Base-by-base conservation (phyloP, 192 early-diverging fungal genomes). In the Rhizophagus sp. region DNA sequence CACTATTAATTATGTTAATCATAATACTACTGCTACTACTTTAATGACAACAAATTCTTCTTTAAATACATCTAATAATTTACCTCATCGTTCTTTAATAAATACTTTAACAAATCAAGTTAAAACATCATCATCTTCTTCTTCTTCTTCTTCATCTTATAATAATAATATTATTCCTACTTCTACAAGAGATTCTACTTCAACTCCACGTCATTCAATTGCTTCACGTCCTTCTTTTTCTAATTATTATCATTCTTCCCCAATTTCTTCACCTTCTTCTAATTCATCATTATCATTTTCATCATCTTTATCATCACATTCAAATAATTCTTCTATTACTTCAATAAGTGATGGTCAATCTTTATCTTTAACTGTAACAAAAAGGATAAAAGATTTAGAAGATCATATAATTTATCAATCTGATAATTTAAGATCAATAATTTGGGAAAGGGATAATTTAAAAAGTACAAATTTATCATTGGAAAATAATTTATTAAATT, bases 401-500 rank as follows among this genome's bases (percentile, higher is more conserved):
- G 27, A 33, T 47, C 74, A 75, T 75, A 62, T 62, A 8, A 13
- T 6, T 39, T 75, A 75, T 63, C 74, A 75, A 75, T 75, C 74
- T 5, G 74, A 75, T 6, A 57, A 75, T 39, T 39, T 75, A 17
- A 17, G 36, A 25, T 62, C 61, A 12, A 62, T 75, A 8, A n/a
- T 75, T 24, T 75, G 74, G 74, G 74, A 75, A 41, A n/a, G 74
- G 13, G 74, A 75, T 63, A 61, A 75, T 62, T 75, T 39, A 36
- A 75, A 75, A 24, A 7, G 41, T 75, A 12, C 5, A 33, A 75
- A 75, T 62, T 13, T n/a, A 36, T 15, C 27, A 24, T 62, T 75
- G 13, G 74, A 75, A 75, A 13, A 17, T 62, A 4, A 75, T 63
- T 12, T 24, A 10, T n/a, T 22, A 47, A 13, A 27, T 24, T 17